Evolutionary conservation across 2,329 filamentous ascomycete genomes (phyloP).

Genomic region (Phyllosticta ampelicida): DNA sequence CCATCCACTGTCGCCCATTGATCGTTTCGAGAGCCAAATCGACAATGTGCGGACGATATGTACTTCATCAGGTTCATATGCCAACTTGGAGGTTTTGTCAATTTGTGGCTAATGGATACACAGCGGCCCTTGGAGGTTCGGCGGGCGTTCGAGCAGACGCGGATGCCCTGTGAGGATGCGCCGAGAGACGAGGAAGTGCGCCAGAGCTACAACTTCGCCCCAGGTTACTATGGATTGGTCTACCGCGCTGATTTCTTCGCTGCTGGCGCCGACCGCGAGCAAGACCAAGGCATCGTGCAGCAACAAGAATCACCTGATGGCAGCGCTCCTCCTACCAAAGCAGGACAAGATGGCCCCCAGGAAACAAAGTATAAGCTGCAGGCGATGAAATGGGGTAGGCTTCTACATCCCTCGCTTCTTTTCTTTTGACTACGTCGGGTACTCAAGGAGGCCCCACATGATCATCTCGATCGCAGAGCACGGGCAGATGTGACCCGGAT

Average conservation of each 20-base stretch:
- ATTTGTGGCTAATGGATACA: background rate
- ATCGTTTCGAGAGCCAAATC: background rate
- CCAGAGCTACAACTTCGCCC: constrained; percentile 87
- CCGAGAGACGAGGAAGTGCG: constrained; percentile 60
- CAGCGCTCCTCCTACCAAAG: constrained; percentile 9
- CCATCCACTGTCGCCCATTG: background rate
- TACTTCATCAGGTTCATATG: constrained; percentile 45
- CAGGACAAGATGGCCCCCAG: constrained; percentile 12
- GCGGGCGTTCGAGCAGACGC: constrained; percentile 58
- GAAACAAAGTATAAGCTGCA: constrained; percentile 67
- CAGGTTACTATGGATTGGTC: constrained; percentile 73
- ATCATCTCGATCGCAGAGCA: background rate
- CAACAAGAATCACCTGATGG: constrained; percentile 9
- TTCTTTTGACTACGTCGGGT: background rate
- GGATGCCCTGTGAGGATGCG: constrained; percentile 61
- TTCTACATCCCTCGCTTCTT: background rate
- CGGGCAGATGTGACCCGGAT: background rate
- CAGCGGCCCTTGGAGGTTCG: constrained; percentile 70
- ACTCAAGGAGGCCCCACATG: background rate
- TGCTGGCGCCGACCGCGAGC: constrained; percentile 38
- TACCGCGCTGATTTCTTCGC: constrained; percentile 67
- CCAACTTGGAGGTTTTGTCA: background rate
- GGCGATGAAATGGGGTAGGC: constrained; percentile 76
- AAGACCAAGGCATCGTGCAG: constrained; percentile 12
- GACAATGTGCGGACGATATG: constrained; percentile 59